Conservation (phyloP, 768 basidiomycete genomes). For the Paxillus ammoniavirescens region DNA sequence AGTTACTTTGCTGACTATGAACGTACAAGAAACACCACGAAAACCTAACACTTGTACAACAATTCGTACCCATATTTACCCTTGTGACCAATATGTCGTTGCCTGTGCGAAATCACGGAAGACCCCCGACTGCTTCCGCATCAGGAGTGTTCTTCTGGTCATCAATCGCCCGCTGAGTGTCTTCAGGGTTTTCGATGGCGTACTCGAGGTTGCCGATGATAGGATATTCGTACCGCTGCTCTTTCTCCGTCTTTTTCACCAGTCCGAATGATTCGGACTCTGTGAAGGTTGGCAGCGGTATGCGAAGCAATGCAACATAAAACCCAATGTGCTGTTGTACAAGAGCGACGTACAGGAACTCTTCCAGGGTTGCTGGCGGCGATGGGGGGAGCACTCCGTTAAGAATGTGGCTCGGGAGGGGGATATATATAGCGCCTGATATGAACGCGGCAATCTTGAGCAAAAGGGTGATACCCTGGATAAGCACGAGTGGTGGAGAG, state of each 20-base stretch:
- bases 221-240: slow-evolving; percentile 1
- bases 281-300: not conserved
- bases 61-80: too few species aligned
- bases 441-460: not conserved
- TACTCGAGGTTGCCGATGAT: slow-evolving; percentile 9
- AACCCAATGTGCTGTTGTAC: not conserved
- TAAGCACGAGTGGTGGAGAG: not conserved
- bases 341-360: not conserved
- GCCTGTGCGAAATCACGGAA: too few species aligned
- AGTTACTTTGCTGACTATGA: too few species aligned
- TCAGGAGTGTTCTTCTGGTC: not conserved
- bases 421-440: slow-evolving; percentile 4
- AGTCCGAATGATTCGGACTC: not conserved
- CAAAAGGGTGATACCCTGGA: not conserved
- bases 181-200: slow-evolving; percentile 11
- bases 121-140: not conserved
- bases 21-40: too few species aligned
- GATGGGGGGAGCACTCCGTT: not conserved
- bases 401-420: slow-evolving; percentile 9
- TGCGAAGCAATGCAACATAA: not conserved
- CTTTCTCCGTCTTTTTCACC: not conserved
- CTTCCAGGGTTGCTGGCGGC: not conserved
- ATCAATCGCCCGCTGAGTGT: not conserved
- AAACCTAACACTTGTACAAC: too few species aligned
- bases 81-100: too few species aligned